Evolutionary conservation across 1,284 basidiomycete species (phyloP).

Genomic region (Naganishia sp.): DNA sequence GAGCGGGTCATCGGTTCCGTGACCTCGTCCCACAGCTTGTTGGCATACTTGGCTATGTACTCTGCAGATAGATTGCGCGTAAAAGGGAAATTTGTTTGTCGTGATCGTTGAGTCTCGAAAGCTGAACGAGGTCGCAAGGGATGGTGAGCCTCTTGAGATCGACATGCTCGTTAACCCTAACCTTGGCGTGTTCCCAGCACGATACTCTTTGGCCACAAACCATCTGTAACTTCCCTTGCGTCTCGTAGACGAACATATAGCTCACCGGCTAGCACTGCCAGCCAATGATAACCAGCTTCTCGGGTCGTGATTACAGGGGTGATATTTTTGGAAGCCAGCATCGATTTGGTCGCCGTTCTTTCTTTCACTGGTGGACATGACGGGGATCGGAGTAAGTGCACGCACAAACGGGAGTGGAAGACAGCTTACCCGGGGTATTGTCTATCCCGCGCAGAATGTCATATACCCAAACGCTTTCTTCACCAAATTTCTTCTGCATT

Average conservation of each 20-base stretch:
- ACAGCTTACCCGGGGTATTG: slow-evolving; percentile 71
- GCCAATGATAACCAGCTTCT: slow-evolving; percentile 82
- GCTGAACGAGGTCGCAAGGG: slow-evolving; percentile 54
- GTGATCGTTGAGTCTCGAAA: slow-evolving; percentile 68
- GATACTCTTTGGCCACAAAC: slow-evolving; percentile 89
- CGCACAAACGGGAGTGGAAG: slow-evolving; percentile 26
- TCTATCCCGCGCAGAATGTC: slow-evolving; percentile 83
- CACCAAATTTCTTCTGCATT: slow-evolving; percentile 59
- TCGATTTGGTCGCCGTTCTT: slow-evolving; percentile 80
- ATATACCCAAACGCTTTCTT: slow-evolving; percentile 78
- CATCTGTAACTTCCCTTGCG: slow-evolving; percentile 69
- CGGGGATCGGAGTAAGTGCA: neutral
- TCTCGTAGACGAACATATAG: slow-evolving; percentile 80
- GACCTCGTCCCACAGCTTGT: slow-evolving; percentile 85
- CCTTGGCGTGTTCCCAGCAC: slow-evolving; percentile 74
- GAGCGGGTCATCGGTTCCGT: slow-evolving; percentile 58
- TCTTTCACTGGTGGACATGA: slow-evolving; percentile 67
- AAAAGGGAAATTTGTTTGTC: slow-evolving; percentile 82
- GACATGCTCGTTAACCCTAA: slow-evolving; percentile 41
- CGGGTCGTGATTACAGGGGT: slow-evolving; percentile 70
- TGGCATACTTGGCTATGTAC: slow-evolving; percentile 71
- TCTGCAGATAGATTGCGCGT: slow-evolving; percentile 71
- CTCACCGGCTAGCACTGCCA: slow-evolving; percentile 85
- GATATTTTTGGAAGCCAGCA: slow-evolving; percentile 91
- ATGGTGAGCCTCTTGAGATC: slow-evolving; percentile 26